These are phyloP conservation scores for Boletales sp. DNA, from an alignment of 768 basidiomycete species.

Conservation along the genomic window DNA sequence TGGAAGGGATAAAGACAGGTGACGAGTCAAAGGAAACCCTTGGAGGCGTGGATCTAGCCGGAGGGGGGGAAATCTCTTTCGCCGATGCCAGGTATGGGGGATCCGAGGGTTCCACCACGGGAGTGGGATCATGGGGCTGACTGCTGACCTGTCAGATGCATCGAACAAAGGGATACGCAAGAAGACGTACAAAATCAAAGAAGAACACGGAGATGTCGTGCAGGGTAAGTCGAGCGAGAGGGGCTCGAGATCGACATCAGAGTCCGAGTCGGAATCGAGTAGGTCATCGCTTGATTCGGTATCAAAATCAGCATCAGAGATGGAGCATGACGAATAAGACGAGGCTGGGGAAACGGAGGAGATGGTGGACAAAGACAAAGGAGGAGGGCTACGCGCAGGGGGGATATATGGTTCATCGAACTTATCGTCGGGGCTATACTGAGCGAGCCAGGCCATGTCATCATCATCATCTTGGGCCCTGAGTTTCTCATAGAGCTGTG, in stretches of 20 bases:
- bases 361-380: slow-evolving; percentile 24
- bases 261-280: slow-evolving; percentile 29
- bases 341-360: slow-evolving; percentile 27
- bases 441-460: slow-evolving; percentile 33
- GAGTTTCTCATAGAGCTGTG: slow-evolving; percentile 33
- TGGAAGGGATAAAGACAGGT: not conserved
- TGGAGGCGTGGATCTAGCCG: not conserved
- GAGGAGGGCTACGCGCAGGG: slow-evolving; percentile 13
- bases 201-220: slow-evolving; percentile 5
- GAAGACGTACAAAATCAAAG: slow-evolving; percentile 26
- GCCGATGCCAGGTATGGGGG: slow-evolving; percentile 11
- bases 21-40: not conserved
- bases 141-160: slow-evolving; percentile 18
- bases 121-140: slow-evolving; percentile 9
- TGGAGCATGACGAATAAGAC: slow-evolving; percentile 22
- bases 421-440: slow-evolving; percentile 33
- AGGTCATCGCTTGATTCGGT: slow-evolving; percentile 24
- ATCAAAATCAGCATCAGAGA: slow-evolving; percentile 17
- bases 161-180: not conserved
- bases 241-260: slow-evolving; percentile 25
- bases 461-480: slow-evolving; percentile 33
- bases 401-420: slow-evolving; percentile 23
- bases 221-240: slow-evolving; percentile 15
- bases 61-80: slow-evolving; percentile 4
- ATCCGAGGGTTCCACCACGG: slow-evolving; percentile 3